A percentile compares a stretch with the other conserved stretches of the same genome.
These are phyloP conservation scores for Cladobotryum protrusum DNA, from an alignment of 2,329 filamentous ascomycete genomes.

Conservation along the genomic window DNA sequence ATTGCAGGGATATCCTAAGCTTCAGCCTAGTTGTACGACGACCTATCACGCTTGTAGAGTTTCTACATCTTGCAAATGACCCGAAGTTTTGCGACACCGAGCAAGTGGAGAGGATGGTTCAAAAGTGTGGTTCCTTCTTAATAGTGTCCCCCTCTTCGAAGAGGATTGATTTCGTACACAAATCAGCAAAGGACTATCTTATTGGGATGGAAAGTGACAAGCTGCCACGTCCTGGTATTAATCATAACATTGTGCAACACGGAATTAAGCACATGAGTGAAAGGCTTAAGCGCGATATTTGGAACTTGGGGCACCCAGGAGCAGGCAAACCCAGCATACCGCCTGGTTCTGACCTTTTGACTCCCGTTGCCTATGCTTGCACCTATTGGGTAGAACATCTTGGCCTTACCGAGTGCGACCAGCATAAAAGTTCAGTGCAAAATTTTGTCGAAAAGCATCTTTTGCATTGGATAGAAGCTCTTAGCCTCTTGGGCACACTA, in stretches of 20 bases:
- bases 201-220: conserved; percentile 19
- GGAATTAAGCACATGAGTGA: conserved; percentile 8
- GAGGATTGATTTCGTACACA: conserved; percentile 33
- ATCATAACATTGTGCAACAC: not conserved
- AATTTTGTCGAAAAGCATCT: conserved; percentile 29
- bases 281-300: conserved; percentile 16
- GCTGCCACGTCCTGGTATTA: not conserved
- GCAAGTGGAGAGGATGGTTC: conserved; percentile 18
- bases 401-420: not conserved
- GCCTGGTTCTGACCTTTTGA: conserved; percentile 9
- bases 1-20: conserved; percentile 30
- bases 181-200: conserved; percentile 40
- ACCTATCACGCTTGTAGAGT: conserved; percentile 30
- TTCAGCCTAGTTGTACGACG: conserved; percentile 24
- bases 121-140: conserved; percentile 35
- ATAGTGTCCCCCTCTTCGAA: conserved; percentile 20
- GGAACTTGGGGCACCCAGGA: conserved; percentile 9
- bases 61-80: conserved; percentile 19
- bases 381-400: conserved; percentile 18
- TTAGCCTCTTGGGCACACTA: conserved; percentile 27
- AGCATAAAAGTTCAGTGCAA: conserved; percentile 19
- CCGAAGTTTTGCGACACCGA: conserved; percentile 8
- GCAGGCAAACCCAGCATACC: not conserved
- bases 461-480: conserved; percentile 38
- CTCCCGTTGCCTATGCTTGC: conserved; percentile 13